These are phyloP conservation scores for Talaromyces liani DNA, from an alignment of 495 filamentous ascomycete genomes.

Conservation along the genomic window DNA sequence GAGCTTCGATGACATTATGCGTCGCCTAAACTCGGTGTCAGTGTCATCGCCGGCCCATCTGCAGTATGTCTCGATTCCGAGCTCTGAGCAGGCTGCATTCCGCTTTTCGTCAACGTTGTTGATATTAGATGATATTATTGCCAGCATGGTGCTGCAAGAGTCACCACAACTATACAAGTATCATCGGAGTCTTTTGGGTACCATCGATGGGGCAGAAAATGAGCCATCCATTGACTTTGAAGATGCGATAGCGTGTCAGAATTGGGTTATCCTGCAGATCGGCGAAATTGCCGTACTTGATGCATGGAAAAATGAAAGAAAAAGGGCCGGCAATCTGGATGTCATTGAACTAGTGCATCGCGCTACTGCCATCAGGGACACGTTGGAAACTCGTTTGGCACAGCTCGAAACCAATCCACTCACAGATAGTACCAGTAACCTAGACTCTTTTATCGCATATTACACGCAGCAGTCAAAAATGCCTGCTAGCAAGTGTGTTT, in stretches of 20 bases:
- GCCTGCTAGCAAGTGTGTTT: constrained; percentile 8
- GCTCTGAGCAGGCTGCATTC: constrained; percentile 43
- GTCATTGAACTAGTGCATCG: constrained; percentile 36
- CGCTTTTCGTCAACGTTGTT: constrained; percentile 44
- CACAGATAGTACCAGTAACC: constrained; percentile 3
- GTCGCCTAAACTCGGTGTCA: constrained; percentile 18
- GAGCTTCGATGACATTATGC: constrained; percentile 18
- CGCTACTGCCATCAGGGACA: constrained; percentile 29
- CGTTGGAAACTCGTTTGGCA: constrained; percentile 22
- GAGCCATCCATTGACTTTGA: constrained; percentile 26
- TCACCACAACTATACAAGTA: constrained; percentile 32
- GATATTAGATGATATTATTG: constrained; percentile 41
- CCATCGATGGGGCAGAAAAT: constrained; percentile 9
- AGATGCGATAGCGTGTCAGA: constrained; percentile 35
- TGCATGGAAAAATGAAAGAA: constrained; percentile 41
- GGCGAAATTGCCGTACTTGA: constrained; percentile 42
- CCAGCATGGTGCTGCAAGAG: constrained; percentile 34
- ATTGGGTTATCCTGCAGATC: constrained; percentile 38
- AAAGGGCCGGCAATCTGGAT: constrained; percentile 31
- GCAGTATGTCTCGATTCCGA: constrained; percentile 23
- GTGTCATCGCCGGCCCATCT: constrained; percentile 14
- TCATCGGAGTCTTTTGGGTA: constrained; percentile 27
- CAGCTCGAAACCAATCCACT: constrained; percentile 14
- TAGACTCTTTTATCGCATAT: constrained; percentile 9
- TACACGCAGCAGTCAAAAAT: constrained; percentile 1